These are phyloP conservation scores for Cladophialophora yegresii DNA, from an alignment of 2,329 filamentous ascomycete species.

Conservation along the genomic window DNA sequence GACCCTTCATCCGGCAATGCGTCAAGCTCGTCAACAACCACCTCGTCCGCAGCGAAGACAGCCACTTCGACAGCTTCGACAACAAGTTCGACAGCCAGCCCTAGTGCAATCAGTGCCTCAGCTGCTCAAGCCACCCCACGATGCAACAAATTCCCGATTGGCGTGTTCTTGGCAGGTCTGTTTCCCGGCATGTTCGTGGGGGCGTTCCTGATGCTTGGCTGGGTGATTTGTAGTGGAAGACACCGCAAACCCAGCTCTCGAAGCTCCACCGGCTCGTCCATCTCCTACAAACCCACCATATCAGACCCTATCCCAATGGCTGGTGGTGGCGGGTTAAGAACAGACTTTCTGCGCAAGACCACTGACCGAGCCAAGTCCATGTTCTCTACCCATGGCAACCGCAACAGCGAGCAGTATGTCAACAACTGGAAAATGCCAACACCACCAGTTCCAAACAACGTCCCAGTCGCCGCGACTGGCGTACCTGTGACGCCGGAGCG, in stretches of 20 bases:
- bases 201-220: conserved; percentile 56
- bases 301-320: conserved; percentile 32
- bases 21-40: conserved; percentile 22
- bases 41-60: conserved; percentile 25
- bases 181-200: conserved; percentile 51
- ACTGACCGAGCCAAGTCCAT: conserved; percentile 38
- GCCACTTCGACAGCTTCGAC: conserved; percentile 30
- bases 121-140: conserved; percentile 33
- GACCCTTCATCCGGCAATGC: conserved; percentile 31
- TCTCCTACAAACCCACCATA: conserved; percentile 33
- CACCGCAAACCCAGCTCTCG: conserved; percentile 27
- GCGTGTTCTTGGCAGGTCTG: conserved; percentile 49
- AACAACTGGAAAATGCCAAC: conserved; percentile 37
- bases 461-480: conserved; percentile 21
- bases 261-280: conserved; percentile 25
- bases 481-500: conserved; percentile 40
- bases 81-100: conserved; percentile 23
- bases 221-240: conserved; percentile 47
- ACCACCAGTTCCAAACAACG: conserved; percentile 32
- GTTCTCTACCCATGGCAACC: conserved; percentile 33
- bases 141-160: conserved; percentile 46
- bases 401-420: conserved; percentile 16
- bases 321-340: conserved; percentile 41
- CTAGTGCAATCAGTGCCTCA: conserved; percentile 30
- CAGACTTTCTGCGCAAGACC: conserved; percentile 46